phyloP scores from a whole-genome alignment of 2,329 filamentous ascomycete species.

The Penicillium sp. region DNA sequence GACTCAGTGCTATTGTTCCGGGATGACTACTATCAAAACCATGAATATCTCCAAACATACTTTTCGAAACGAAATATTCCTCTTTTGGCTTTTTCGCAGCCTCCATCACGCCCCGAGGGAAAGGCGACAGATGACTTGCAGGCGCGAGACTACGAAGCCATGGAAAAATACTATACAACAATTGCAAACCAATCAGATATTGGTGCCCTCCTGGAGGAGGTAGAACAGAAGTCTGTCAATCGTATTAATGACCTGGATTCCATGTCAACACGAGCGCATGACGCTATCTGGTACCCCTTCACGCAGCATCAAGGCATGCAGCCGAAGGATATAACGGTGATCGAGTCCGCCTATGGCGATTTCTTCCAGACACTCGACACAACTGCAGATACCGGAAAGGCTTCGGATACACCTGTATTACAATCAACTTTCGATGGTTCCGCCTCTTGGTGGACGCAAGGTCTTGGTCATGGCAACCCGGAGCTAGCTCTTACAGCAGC shows the following conservation, averaged over 20 bases:
- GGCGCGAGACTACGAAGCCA: slow-evolving; percentile 51
- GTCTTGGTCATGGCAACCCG: slow-evolving; percentile 74
- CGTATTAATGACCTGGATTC: slow-evolving; percentile 58
- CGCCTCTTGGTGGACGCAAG: slow-evolving; percentile 90
- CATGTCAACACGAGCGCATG: slow-evolving; percentile 59
- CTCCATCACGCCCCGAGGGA: slow-evolving; percentile 47
- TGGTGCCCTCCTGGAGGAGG: slow-evolving; percentile 45
- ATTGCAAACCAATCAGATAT: slow-evolving; percentile 40
- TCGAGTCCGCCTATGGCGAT: slow-evolving; percentile 77
- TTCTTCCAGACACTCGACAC: slow-evolving; percentile 64
- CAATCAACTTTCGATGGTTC: slow-evolving; percentile 75
- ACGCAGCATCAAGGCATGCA: slow-evolving; percentile 69
- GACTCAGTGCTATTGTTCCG: slow-evolving; percentile 66
- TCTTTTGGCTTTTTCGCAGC: slow-evolving; percentile 55
- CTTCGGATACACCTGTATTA: slow-evolving; percentile 38
- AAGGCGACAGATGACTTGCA: slow-evolving; percentile 26
- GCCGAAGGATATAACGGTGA: slow-evolving; percentile 62
- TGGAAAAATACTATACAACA: slow-evolving; percentile 62
- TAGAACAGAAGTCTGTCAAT: slow-evolving; percentile 52
- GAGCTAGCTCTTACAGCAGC: slow-evolving; percentile 69
- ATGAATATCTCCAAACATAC: slow-evolving; percentile 63
- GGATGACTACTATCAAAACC: slow-evolving; percentile 63
- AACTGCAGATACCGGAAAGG: slow-evolving; percentile 18
- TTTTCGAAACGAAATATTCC: slow-evolving; percentile 59
- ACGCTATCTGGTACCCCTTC: slow-evolving; percentile 80